Base-by-base conservation (phyloP, 108 stramenopile species). In the Fragilaria crotonensis region DNA sequence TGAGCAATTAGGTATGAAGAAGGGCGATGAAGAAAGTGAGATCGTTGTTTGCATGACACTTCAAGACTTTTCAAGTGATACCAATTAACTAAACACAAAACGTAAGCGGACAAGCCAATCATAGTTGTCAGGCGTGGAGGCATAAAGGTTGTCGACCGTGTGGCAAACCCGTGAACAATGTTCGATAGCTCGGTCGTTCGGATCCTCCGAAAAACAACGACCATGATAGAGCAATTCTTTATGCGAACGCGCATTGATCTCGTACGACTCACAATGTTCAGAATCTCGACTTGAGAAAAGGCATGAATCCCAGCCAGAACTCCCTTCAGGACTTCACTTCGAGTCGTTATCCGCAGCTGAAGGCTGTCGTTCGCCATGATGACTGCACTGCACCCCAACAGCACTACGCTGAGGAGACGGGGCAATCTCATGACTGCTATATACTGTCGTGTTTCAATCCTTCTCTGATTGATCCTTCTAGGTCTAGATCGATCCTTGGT, bases 251-350 rank as follows among this genome's bases (percentile, higher is more conserved):
- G 49, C 27, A 0, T 49, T 32, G 33, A 55, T 23, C 19, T 31
- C 29, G 46, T 50, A 27, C 33, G 23, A 67, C 76, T 50, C 27
- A 77, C 76, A 62, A 51, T 21, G 52, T 77, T 77, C 4, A 64
- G 50, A 2, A 77, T 31, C 48, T 77, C 76, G 21, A 77, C 27
- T 51, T 67, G 61, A 46, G 52, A 36, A 45, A 71, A 77, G 21
- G 70, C 60, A 19, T 68, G 63, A 18, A 59, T 54, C 28, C 70
- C 67, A 2, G 70, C 67, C 14, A 70, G 61, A 23, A 57, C 76
- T 32, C 62, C 44, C 27, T 63, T 33, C 57, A 77, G 56, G 2
- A 36, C 64, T 19, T 75, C 74, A 31, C 45, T 62, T 22, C 48
- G 63, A 53, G 66, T 48, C 45, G 65, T 62, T 25, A 75, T 67